Base-by-base conservation (phyloP, 2,329 filamentous ascomycete genomes). In the Cordyceps pruinosa region DNA sequence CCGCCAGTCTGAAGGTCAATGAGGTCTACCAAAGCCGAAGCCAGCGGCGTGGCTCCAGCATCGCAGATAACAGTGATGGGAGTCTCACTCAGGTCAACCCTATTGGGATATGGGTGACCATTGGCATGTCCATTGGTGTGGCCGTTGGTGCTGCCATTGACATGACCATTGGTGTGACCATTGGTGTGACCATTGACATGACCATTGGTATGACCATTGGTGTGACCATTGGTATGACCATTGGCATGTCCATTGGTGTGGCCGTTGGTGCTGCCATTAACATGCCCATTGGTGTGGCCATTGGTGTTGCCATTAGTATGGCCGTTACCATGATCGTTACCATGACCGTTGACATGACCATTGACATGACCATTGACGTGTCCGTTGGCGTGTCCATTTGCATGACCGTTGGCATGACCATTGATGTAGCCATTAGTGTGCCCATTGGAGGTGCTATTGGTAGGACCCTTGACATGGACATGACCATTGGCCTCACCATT, bases 31-130 rank as follows among this genome's bases (percentile, higher is more conserved):
- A 69, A 58, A 1, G 62, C 60, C 4, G 39, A 34, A 9, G 64
- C 60, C 2, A 69, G 59, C 1, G 61, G 61, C 26, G 65, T 61
- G 21, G 50, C 47, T 3, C 42, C 21, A 17, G 58, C 62, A n/a
- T 66, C 63, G 5, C 66, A 64, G 35, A 70, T 61, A 30, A 70
- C 41, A 23, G 66, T 61, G 15, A 68, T 59, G 1, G 60, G 51
- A 32, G 58, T 41, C 25, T 60, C 52, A 30, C 51, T 46, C 9
- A 66, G 10, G 32, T 60, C 55, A 45, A 59, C 48, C n/a, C 23
- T 28, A 35, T 39, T 42, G 8, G 21, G 19, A 9, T 28, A 35
- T 26, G 26, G 4, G 21, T 48, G 46, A 8, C 26, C 46, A 17
- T 49, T 34, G 6, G 37, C 10, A 8, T 50, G 46, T 4, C 32